Conservation (phyloP, 2,329 filamentous ascomycete genomes). For the Alternaria longipes region DNA sequence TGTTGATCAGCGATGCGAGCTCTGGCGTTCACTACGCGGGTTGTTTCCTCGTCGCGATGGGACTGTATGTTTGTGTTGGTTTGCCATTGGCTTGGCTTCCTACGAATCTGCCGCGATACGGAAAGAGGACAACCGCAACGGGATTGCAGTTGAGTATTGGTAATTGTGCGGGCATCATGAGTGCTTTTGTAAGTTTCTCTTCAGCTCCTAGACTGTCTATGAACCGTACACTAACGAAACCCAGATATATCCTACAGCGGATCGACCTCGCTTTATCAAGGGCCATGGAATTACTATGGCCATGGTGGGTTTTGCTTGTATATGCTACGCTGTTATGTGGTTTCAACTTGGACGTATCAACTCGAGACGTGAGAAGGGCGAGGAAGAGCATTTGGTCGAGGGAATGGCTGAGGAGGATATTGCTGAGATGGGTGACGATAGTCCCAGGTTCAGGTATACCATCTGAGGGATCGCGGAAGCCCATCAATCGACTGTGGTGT, state of each 20-base stretch:
- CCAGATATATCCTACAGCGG: constrained; percentile 56
- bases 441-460: constrained; percentile 56
- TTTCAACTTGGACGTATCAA: constrained; percentile 52
- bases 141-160: constrained; percentile 76
- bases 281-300: constrained; percentile 63
- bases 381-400: constrained; percentile 52
- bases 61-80: constrained; percentile 70
- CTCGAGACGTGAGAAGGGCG: constrained; percentile 49
- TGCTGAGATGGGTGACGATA: constrained; percentile 57
- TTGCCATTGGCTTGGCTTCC: constrained; percentile 68
- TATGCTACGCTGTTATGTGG: constrained; percentile 52
- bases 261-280: constrained; percentile 59
- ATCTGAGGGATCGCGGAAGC: constrained; percentile 10
- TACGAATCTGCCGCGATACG: constrained; percentile 76
- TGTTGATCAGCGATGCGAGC: constrained; percentile 69
- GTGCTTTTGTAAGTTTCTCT: constrained; percentile 67
- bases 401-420: constrained; percentile 56
- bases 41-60: constrained; percentile 78
- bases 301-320: constrained; percentile 57
- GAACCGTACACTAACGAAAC: constrained; percentile 14
- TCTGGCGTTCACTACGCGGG: constrained; percentile 76
- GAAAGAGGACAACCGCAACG: constrained; percentile 76
- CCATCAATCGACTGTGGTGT: background rate
- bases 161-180: constrained; percentile 77
- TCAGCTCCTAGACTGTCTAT: background rate